These are phyloP conservation scores for Trichosporon sp. DNA, from an alignment of 1,284 basidiomycete genomes.

Conservation along the genomic window DNA sequence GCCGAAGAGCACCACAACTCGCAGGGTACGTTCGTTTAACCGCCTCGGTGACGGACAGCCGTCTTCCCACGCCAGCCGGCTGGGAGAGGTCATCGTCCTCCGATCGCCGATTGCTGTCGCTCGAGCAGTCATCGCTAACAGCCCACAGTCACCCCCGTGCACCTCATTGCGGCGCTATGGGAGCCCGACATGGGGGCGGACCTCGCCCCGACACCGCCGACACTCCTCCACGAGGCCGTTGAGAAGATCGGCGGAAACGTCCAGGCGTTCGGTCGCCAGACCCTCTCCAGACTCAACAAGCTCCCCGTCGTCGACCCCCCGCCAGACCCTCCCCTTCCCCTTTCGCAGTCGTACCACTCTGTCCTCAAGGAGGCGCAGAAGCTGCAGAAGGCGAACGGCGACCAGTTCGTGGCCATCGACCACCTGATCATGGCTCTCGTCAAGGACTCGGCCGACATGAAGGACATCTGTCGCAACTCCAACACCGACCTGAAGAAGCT, in stretches of 20 bases:
- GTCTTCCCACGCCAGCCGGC: neutral
- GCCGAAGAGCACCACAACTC: slow-evolving; percentile 46
- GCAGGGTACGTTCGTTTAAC: slow-evolving; percentile 30
- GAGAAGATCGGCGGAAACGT: slow-evolving; percentile 46
- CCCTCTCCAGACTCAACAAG: slow-evolving; percentile 48
- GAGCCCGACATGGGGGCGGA: slow-evolving; percentile 29
- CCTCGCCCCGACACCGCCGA: slow-evolving; percentile 30
- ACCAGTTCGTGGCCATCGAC: slow-evolving; percentile 89
- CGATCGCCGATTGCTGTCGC: neutral
- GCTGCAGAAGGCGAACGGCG: slow-evolving; percentile 74
- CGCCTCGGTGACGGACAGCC: neutral
- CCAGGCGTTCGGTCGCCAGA: slow-evolving; percentile 38
- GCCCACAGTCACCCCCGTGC: slow-evolving; percentile 44
- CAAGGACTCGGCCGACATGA: slow-evolving; percentile 49
- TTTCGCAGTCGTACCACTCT: slow-evolving; percentile 60
- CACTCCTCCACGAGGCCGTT: slow-evolving; percentile 38
- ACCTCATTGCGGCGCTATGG: slow-evolving; percentile 45
- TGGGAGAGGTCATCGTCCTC: too few species aligned
- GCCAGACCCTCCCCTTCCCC: slow-evolving; percentile 64
- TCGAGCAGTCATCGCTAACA: slow-evolving; percentile 12
- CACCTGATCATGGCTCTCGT: slow-evolving; percentile 69
- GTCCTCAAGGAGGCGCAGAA: slow-evolving; percentile 73
- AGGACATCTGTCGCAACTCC: slow-evolving; percentile 50
- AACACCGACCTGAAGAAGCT: slow-evolving; percentile 50
- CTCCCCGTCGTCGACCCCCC: slow-evolving; percentile 77